Evolutionary conservation across 805 yeast species (phyloP).

Genomic region (Kazachstania kunashirensis): DNA sequence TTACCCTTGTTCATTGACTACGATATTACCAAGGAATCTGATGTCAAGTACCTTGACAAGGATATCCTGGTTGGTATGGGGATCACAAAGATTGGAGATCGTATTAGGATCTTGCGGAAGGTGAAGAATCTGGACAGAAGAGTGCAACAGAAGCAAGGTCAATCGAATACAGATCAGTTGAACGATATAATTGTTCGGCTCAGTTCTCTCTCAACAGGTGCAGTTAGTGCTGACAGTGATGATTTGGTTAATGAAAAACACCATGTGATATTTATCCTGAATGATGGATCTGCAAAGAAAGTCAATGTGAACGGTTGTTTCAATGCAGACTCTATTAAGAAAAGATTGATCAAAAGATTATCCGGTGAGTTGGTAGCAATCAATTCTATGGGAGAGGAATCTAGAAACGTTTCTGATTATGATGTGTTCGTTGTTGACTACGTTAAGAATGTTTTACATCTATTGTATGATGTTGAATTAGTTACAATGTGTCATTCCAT

Average conservation of each 20-base stretch:
- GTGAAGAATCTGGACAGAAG: conserved; percentile 34
- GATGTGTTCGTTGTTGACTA: conserved; percentile 52
- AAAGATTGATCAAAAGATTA: conserved; percentile 52
- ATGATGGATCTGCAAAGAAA: conserved; percentile 60
- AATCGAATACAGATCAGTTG: conserved; percentile 9
- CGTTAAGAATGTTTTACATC: conserved; percentile 32
- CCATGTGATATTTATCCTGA: conserved; percentile 57
- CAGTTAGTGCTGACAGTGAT: conserved; percentile 7
- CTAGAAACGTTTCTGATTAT: conserved; percentile 32
- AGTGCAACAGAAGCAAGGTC: conserved; percentile 6
- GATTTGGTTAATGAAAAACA: conserved; percentile 32
- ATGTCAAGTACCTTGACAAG: conserved; percentile 38
- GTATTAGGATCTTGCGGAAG: conserved; percentile 57
- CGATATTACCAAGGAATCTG: conserved; percentile 16
- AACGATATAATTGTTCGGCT: conserved; percentile 18
- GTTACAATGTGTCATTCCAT: conserved; percentile 74
- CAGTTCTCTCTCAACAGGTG: conserved; percentile 9
- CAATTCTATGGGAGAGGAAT: conserved; percentile 18
- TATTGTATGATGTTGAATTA: conserved; percentile 67
- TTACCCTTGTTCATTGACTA: conserved; percentile 14
- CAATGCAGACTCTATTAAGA: conserved; percentile 69
- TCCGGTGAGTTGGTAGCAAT: conserved; percentile 20
- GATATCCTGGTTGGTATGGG: conserved; percentile 65
- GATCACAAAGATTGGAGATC: conserved; percentile 69
- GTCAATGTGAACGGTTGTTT: conserved; percentile 71